Conservation (phyloP, 2,329 filamentous ascomycete species). For the Coleophoma eucalyptorum region DNA sequence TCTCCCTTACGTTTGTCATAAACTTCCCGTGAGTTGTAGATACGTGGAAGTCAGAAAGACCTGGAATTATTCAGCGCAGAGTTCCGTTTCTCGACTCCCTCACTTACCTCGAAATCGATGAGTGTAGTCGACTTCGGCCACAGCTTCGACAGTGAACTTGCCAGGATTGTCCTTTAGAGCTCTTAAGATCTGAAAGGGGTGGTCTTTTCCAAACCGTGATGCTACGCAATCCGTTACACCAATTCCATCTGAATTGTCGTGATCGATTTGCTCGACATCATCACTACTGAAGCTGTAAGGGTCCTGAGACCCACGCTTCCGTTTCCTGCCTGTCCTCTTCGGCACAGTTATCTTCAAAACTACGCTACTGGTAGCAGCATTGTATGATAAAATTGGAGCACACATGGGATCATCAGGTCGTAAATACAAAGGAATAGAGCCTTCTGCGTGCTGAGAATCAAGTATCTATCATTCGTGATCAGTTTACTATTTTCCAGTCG, state of each 20-base stretch:
- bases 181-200: constrained; percentile 51
- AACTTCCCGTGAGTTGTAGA: constrained; percentile 66
- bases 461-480: constrained; percentile 34
- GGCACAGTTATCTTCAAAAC: constrained; percentile 85
- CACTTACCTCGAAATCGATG: constrained; percentile 74
- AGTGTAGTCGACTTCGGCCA: constrained; percentile 72
- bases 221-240: background rate
- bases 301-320: constrained; percentile 72
- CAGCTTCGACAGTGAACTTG: constrained; percentile 63
- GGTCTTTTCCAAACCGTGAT: constrained; percentile 37
- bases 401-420: constrained; percentile 76
- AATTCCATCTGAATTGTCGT: no score
- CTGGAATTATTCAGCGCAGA: constrained; percentile 27
- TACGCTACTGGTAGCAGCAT: constrained; percentile 74
- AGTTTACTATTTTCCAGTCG: no score
- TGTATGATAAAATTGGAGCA: constrained; percentile 74
- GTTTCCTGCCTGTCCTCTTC: constrained; percentile 79
- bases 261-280: no score
- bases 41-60: constrained; percentile 83
- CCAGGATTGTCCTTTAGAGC: constrained; percentile 68
- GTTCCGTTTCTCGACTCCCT: background rate
- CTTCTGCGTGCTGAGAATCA: constrained; percentile 38
- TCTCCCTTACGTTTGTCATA: constrained; percentile 66
- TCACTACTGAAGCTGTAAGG: constrained; percentile 42
- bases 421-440: constrained; percentile 65